These are phyloP conservation scores for Wickerhamomyces chaumierensis DNA, from an alignment of 805 yeast species.

Conservation along the genomic window DNA sequence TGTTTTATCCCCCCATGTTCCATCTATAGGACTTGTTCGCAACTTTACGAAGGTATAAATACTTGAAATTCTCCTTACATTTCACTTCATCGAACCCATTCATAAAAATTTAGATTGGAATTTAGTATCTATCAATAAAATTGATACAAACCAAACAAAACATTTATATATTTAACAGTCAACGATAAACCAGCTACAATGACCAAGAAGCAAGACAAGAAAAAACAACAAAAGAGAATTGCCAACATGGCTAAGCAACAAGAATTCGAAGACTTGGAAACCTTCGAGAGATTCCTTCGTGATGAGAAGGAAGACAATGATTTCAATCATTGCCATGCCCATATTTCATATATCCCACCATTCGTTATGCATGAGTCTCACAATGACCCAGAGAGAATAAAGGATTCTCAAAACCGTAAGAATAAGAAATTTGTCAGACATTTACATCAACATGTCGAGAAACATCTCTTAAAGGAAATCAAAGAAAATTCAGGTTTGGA, in stretches of 20 bases:
- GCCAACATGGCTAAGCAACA: slow-evolving; percentile 14
- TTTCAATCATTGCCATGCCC: slow-evolving; percentile 57
- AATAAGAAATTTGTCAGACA: slow-evolving; percentile 63
- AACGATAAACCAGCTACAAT: no score
- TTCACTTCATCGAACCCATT: no score
- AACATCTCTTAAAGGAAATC: slow-evolving; percentile 60
- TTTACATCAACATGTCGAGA: slow-evolving; percentile 63
- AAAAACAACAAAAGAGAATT: slow-evolving; percentile 13
- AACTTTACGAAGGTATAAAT: no score
- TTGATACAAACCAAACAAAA: no score
- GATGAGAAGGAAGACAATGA: slow-evolving; percentile 74
- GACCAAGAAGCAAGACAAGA: slow-evolving; percentile 7
- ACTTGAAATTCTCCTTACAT: no score
- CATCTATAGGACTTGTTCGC: no score
- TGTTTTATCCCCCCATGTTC: no score
- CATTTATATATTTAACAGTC: no score
- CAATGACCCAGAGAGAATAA: slow-evolving; percentile 58
- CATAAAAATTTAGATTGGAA: no score
- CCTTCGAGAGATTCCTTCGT: slow-evolving; percentile 52
- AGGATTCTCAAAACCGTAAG: slow-evolving; percentile 61
- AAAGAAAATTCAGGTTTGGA: slow-evolving; percentile 45
- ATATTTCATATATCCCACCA: slow-evolving; percentile 61
- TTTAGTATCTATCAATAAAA: no score
- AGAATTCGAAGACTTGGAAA: slow-evolving; percentile 48
- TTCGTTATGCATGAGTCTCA: slow-evolving; percentile 57